phyloP scores from a whole-genome alignment of 1,284 basidiomycete genomes.

The Pholiota adiposa region DNA sequence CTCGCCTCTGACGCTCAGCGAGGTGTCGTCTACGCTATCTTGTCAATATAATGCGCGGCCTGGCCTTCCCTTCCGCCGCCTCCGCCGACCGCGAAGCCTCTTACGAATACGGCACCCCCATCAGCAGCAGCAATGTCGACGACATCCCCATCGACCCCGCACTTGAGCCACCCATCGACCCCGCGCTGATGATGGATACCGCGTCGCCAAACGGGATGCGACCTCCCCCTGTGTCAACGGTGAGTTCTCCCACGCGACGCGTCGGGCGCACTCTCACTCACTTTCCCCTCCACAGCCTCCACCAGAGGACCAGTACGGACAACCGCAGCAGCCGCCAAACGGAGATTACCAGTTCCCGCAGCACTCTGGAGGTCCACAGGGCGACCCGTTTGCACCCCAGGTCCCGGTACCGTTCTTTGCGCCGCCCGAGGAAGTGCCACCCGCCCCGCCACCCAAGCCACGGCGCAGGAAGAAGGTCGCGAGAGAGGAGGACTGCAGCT shows the following conservation, averaged over 20 bases:
- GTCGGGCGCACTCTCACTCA: constrained; percentile 37
- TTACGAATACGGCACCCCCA: constrained; percentile 59
- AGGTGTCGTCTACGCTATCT: constrained; percentile 17
- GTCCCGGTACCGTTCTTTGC: constrained; percentile 55
- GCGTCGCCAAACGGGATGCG: constrained; percentile 20
- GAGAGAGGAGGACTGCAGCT: constrained; percentile 66
- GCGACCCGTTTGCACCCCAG: constrained; percentile 78
- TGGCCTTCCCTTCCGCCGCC: constrained; percentile 57
- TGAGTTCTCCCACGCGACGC: constrained; percentile 52
- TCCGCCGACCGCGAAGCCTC: constrained; percentile 53
- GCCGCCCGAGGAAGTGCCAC: constrained; percentile 42
- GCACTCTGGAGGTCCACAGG: constrained; percentile 75
- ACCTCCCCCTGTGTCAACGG: constrained; percentile 18
- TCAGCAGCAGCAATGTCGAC: constrained; percentile 53
- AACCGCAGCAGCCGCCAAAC: constrained; percentile 23
- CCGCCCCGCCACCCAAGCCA: constrained; percentile 44
- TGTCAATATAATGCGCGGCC: constrained; percentile 54
- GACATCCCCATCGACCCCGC: constrained; percentile 78
- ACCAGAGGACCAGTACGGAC: constrained; percentile 23
- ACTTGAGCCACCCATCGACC: constrained; percentile 56
- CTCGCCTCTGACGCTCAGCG: constrained; percentile 11
- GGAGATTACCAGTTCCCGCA: constrained; percentile 43
- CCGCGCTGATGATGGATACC: constrained; percentile 44
- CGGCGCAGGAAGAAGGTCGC: constrained; percentile 59
- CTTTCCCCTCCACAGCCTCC: constrained; percentile 24